A percentile compares a stretch with the other conserved stretches of the same genome.
Conservation (phyloP, 768 basidiomycete genomes). For the Phanerochaete sordida region DNA sequence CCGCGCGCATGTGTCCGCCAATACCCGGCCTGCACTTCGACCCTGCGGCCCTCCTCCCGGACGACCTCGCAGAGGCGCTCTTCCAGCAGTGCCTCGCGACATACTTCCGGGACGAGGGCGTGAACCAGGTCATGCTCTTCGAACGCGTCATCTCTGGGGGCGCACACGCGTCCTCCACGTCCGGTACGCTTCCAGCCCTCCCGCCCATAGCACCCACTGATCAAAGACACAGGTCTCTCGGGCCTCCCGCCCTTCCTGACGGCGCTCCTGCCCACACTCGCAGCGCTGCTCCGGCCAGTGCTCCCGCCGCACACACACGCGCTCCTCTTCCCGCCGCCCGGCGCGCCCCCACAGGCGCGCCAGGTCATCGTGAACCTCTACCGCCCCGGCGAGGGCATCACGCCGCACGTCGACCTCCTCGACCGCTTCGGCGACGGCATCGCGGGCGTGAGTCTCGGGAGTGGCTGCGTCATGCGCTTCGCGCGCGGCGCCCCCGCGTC, state of each 20-base stretch:
- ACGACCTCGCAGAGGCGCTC: constrained; percentile 47
- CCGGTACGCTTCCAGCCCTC: not conserved
- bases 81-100: constrained; percentile 48
- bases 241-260: constrained; percentile 55
- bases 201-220: too few relatives aligned
- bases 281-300: constrained; percentile 41
- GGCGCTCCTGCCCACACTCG: constrained; percentile 49
- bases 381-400: constrained; percentile 84
- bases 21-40: constrained; percentile 66
- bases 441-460: constrained; percentile 78
- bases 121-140: constrained; percentile 90
- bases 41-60: constrained; percentile 47
- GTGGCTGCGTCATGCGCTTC: constrained; percentile 81
- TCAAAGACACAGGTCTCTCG: constrained; percentile 5
- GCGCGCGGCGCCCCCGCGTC: constrained; percentile 8
- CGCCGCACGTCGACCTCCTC: constrained; percentile 83
- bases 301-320: constrained; percentile 48
- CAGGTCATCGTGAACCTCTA: constrained; percentile 93
- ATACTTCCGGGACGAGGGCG: constrained; percentile 47
- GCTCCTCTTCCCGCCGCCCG: constrained; percentile 55
- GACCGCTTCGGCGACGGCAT: constrained; percentile 87
- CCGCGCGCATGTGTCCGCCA: constrained; percentile 40
- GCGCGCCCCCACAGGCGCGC: constrained; percentile 43
- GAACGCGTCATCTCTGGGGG: constrained; percentile 34
- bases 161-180: not conserved